Conservation (phyloP, 768 basidiomycete genomes). For the Leccinum subgranulosum region DNA sequence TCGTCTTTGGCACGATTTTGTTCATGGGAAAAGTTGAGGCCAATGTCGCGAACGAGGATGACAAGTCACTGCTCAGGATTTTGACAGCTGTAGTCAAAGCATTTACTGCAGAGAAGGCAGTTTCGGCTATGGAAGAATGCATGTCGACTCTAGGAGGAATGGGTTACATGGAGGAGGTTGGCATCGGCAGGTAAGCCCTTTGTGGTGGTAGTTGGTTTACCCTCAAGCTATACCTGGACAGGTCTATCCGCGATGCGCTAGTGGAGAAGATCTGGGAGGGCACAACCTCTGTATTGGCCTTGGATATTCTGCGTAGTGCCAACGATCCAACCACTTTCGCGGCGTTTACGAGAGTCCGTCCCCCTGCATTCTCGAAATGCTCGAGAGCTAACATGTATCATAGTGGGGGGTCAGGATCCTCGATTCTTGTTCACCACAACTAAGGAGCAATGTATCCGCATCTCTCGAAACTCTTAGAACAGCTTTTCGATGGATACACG, state of each 20-base stretch:
- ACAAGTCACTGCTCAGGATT: slow-evolving; percentile 53
- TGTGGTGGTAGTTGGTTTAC: not conserved
- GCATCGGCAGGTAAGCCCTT: slow-evolving; percentile 49
- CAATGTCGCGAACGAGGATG: slow-evolving; percentile 45
- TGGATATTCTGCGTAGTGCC: slow-evolving; percentile 62
- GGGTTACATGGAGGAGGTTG: slow-evolving; percentile 84
- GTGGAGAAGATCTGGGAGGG: slow-evolving; percentile 89
- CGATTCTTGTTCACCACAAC: slow-evolving; percentile 37
- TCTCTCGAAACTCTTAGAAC: slow-evolving; percentile 34
- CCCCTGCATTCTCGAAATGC: not conserved
- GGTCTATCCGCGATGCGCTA: slow-evolving; percentile 60
- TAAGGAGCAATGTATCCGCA: slow-evolving; percentile 28
- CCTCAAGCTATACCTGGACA: slow-evolving; percentile 10
- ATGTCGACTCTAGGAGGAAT: slow-evolving; percentile 74
- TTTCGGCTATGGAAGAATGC: slow-evolving; percentile 64
- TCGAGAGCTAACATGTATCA: not conserved
- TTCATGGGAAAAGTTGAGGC: slow-evolving; percentile 65
- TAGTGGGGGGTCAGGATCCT: slow-evolving; percentile 55
- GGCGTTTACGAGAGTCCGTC: slow-evolving; percentile 50
- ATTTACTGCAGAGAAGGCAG: slow-evolving; percentile 63
- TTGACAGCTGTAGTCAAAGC: slow-evolving; percentile 70
- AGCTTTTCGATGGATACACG: slow-evolving; percentile 39
- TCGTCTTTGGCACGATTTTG: slow-evolving; percentile 56
- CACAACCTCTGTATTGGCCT: slow-evolving; percentile 61
- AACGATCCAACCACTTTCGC: slow-evolving; percentile 41